phyloP scores from a whole-genome alignment of 225 moss, liverwort and hornwort species.

The Rhytidiadelphus loreus region DNA sequence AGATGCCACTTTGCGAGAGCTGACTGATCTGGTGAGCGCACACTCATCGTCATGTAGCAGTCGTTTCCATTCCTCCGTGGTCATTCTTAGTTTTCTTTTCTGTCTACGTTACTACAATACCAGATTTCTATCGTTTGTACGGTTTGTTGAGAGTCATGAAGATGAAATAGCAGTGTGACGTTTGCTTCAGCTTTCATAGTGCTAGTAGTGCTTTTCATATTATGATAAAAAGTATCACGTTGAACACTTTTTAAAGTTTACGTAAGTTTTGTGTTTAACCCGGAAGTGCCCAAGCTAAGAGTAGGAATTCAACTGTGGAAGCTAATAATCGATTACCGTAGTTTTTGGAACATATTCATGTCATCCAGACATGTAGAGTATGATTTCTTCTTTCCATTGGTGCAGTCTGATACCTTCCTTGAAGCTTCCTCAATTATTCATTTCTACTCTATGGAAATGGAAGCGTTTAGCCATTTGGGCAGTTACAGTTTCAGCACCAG shows the following conservation, averaged over 20 bases:
- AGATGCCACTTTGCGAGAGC: constrained; percentile 94
- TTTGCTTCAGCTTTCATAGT: background rate
- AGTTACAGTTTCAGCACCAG: background rate
- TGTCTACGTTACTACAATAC: background rate
- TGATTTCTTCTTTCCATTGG: background rate
- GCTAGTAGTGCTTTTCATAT: background rate
- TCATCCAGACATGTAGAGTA: background rate
- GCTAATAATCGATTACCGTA: background rate
- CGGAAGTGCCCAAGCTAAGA: background rate
- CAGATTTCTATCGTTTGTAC: background rate
- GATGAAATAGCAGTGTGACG: background rate
- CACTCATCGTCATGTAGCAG: background rate
- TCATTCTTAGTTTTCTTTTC: background rate
- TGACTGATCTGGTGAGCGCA: constrained; percentile 81
- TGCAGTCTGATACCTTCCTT: background rate
- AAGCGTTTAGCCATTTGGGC: background rate
- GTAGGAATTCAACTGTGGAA: background rate
- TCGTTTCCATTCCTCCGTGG: background rate
- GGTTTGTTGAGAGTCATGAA: background rate
- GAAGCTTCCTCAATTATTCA: background rate
- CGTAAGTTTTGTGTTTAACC: too few relatives aligned
- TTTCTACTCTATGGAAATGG: background rate
- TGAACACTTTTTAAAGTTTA: background rate
- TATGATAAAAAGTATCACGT: background rate
- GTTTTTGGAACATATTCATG: background rate